Percentiles rank a stretch among this genome's conserved stretches.
Evolutionary conservation across 768 basidiomycete genomes (phyloP).

Genomic region (Leccinum subgranulosum): DNA sequence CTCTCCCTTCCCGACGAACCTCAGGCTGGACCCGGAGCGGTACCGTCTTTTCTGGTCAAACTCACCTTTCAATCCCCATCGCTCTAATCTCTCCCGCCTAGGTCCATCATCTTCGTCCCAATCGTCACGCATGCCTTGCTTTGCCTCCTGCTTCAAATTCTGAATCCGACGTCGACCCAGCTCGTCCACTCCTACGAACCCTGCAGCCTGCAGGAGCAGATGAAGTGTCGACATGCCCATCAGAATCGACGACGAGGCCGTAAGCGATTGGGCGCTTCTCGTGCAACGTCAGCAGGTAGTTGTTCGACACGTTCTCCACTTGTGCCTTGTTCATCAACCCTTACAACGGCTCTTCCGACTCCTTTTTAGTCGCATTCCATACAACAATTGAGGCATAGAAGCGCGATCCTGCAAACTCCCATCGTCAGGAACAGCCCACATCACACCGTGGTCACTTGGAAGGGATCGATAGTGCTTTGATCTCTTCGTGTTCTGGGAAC

Average conservation of each 20-base stretch:
- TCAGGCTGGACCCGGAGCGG: not conserved
- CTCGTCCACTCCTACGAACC: not conserved
- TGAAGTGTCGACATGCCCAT: not conserved
- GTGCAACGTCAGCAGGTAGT: constrained; percentile 38
- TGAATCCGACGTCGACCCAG: not conserved
- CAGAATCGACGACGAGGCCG: not conserved
- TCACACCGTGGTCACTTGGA: no score
- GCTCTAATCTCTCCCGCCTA: not conserved
- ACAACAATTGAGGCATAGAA: constrained; percentile 58
- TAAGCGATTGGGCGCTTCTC: constrained; percentile 11
- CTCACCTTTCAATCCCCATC: not conserved
- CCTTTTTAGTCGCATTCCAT: constrained; percentile 41
- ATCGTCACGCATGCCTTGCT: constrained; percentile 40
- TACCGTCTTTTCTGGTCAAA: not conserved
- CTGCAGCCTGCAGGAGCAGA: not conserved
- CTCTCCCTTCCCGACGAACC: not conserved
- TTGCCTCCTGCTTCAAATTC: not conserved
- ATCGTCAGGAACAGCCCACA: constrained; percentile 66
- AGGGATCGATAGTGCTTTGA: no score
- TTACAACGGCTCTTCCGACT: constrained; percentile 40
- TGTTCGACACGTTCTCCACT: constrained; percentile 37
- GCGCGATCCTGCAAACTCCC: constrained; percentile 73
- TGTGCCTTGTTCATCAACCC: constrained; percentile 46
- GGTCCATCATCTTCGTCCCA: constrained; percentile 48
- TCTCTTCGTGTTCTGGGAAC: no score